Percentiles rank a stretch among this genome's conserved stretches.
Conservation (phyloP, 108 stramenopile species). For the Tribonema minus region DNA sequence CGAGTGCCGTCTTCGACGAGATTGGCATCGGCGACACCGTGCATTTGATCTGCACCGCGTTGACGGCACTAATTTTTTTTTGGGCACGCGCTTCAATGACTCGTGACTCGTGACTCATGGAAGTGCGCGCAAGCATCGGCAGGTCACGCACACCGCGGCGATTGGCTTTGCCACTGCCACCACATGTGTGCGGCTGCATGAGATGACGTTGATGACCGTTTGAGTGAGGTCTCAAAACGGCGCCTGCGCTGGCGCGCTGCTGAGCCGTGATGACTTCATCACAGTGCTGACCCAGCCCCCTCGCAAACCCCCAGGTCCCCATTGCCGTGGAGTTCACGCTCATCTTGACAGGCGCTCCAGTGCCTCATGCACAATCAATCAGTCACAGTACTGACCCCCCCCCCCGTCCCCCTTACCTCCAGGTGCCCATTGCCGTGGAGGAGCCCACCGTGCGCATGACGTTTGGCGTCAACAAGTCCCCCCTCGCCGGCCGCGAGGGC, state of each 20-base stretch:
- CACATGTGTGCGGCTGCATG: no score
- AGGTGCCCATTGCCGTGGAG: slow-evolving; percentile 88
- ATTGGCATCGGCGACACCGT: slow-evolving; percentile 90
- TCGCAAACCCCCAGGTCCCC: no score
- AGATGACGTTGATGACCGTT: no score
- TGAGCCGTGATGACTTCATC: not conserved
- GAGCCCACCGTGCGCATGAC: slow-evolving; percentile 98
- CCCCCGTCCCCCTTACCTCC: not conserved
- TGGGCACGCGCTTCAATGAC: no score
- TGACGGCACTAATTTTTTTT: no score
- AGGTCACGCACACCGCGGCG: no score
- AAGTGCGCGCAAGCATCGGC: no score
- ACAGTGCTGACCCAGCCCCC: not conserved
- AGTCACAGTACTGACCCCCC: not conserved
- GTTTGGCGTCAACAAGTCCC: slow-evolving; percentile 96
- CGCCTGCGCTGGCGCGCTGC: not conserved
- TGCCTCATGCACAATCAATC: not conserved
- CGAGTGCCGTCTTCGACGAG: slow-evolving; percentile 81
- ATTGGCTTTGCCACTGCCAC: no score
- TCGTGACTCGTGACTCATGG: no score
- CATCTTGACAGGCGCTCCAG: not conserved
- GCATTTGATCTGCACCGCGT: no score
- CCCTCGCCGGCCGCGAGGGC: slow-evolving; percentile 94
- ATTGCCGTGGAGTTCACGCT: not conserved
- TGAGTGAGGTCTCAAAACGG: not conserved